Evolutionary conservation across 306 rosid genomes (phyloP).

Genomic region (Malus orientalis): DNA sequence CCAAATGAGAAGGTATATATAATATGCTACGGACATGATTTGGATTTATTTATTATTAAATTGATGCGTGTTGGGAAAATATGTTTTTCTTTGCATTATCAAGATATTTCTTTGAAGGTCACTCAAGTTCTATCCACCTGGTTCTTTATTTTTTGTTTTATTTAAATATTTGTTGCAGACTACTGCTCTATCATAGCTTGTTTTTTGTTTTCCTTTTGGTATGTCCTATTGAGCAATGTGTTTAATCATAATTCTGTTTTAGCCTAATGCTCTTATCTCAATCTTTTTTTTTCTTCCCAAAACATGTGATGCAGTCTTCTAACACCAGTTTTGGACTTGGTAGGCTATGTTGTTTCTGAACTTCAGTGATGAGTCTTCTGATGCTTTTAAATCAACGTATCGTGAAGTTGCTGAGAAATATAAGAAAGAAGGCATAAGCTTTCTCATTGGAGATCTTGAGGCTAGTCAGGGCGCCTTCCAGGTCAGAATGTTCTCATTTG

Average conservation of each 20-base stretch:
- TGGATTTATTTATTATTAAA: not conserved
- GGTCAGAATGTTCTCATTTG: slow-evolving; percentile 35
- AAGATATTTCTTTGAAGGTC: not conserved
- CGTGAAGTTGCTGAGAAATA: slow-evolving; percentile 66
- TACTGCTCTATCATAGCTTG: too few relatives aligned
- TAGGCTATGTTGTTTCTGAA: slow-evolving; percentile 92
- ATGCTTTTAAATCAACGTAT: slow-evolving; percentile 54
- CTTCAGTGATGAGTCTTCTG: slow-evolving; percentile 51
- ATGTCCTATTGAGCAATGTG: not conserved
- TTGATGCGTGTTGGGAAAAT: not conserved
- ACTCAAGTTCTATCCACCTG: not conserved
- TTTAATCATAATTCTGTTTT: not conserved
- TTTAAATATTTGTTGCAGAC: too few relatives aligned
- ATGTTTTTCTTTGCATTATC: not conserved
- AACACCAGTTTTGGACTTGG: slow-evolving; percentile 12
- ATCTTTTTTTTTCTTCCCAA: not conserved
- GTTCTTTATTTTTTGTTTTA: too few relatives aligned
- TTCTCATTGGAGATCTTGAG: slow-evolving; percentile 69
- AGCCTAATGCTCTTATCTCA: too few relatives aligned
- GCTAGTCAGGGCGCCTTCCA: slow-evolving; percentile 76
- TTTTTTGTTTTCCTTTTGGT: not conserved
- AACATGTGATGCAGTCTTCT: not conserved
- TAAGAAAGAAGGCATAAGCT: slow-evolving; percentile 55
- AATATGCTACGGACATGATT: not conserved
- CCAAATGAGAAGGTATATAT: slow-evolving; percentile 50